phyloP scores from a whole-genome alignment of 2,329 filamentous ascomycete genomes.

The Aschersonia sp. region DNA sequence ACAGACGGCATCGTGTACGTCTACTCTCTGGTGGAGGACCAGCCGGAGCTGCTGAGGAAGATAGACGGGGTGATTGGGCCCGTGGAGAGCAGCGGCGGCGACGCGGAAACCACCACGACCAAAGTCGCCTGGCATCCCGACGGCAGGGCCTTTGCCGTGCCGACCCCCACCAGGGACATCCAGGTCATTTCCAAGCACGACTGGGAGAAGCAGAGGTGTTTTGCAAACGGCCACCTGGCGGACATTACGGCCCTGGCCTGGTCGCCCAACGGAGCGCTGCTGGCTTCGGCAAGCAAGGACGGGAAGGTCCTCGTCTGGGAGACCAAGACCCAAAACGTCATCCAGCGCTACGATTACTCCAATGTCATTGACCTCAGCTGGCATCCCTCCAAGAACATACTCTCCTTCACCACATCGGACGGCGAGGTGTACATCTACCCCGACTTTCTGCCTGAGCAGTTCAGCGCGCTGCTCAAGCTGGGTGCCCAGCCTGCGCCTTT shows the following conservation, averaged over 20 bases:
- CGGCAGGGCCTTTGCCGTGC: slow-evolving; percentile 75
- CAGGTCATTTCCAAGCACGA: slow-evolving; percentile 79
- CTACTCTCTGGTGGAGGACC: slow-evolving; percentile 65
- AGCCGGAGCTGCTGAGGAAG: slow-evolving; percentile 69
- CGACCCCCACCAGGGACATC: slow-evolving; percentile 69
- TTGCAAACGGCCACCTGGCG: slow-evolving; percentile 64
- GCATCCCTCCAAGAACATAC: slow-evolving; percentile 79
- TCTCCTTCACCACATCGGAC: slow-evolving; percentile 84
- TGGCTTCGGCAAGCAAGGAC: slow-evolving; percentile 57
- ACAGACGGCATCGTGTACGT: slow-evolving; percentile 83
- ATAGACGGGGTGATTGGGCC: slow-evolving; percentile 74
- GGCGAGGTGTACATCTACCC: slow-evolving; percentile 88
- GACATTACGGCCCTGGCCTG: slow-evolving; percentile 80
- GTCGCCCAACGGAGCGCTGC: slow-evolving; percentile 86
- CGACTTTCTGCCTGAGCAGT: slow-evolving; percentile 48
- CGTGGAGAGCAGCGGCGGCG: slow-evolving; percentile 43
- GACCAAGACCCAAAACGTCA: slow-evolving; percentile 67
- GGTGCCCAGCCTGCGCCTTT: slow-evolving; percentile 65
- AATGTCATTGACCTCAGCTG: slow-evolving; percentile 79
- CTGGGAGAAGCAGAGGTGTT: slow-evolving; percentile 74
- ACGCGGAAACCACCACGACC: slow-evolving; percentile 51
- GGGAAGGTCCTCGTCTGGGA: slow-evolving; percentile 74
- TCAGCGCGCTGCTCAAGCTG: slow-evolving; percentile 39
- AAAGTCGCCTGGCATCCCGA: slow-evolving; percentile 85
- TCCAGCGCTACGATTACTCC: slow-evolving; percentile 64